Evolutionary conservation across 169 alveolate species (phyloP).

Genomic region (Plasmodium fragile): DNA sequence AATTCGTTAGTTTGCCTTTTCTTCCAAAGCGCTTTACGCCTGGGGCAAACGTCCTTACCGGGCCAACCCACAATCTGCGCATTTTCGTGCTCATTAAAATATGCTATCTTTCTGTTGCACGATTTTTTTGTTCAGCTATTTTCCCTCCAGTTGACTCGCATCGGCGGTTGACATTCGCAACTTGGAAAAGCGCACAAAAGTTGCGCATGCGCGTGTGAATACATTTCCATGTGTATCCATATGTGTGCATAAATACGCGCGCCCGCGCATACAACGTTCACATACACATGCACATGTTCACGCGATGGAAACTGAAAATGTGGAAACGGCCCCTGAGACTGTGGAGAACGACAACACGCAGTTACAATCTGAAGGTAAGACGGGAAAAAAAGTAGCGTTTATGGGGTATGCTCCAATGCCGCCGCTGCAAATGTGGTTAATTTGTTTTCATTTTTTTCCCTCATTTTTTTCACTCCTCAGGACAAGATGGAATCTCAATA

Average conservation of each 20-base stretch:
- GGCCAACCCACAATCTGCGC: neutral
- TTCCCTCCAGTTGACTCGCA: neutral
- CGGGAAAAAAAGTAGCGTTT: neutral
- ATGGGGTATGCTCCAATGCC: neutral
- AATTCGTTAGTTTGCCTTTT: neutral
- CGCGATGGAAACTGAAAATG: constrained; percentile 42
- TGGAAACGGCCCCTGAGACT: constrained; percentile 17
- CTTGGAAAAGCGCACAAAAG: neutral
- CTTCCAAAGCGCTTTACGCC: neutral
- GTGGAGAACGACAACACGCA: neutral
- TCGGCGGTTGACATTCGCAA: neutral
- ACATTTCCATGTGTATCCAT: neutral
- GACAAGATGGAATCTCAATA: constrained; percentile 10
- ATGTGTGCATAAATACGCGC: neutral
- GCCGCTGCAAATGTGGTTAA: neutral
- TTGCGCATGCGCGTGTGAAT: neutral
- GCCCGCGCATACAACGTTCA: neutral
- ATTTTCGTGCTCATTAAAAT: neutral
- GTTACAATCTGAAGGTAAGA: constrained; percentile 28
- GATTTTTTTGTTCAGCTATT: neutral
- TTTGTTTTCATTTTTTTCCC: neutral
- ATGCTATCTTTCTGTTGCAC: neutral
- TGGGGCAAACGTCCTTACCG: neutral
- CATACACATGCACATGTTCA: neutral
- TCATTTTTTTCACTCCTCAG: constrained; percentile 13